These are phyloP conservation scores for Phialophora verrucosa DNA, from an alignment of 2,329 filamentous ascomycete species.

Conservation along the genomic window DNA sequence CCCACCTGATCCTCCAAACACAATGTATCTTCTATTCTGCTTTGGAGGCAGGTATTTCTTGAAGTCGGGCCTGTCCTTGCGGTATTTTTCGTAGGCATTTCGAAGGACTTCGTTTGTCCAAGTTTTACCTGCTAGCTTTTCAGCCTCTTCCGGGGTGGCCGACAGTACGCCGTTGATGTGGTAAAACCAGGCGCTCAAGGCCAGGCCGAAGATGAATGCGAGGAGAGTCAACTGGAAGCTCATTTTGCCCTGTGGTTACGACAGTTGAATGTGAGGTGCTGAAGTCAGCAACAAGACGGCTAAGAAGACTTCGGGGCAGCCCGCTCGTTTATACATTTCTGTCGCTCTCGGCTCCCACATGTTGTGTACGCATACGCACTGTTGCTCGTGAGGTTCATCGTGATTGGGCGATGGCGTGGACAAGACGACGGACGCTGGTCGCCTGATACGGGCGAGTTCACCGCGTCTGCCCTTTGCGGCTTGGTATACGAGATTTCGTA, in stretches of 20 bases:
- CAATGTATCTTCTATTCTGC: constrained; percentile 47
- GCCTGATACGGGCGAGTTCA: neutral
- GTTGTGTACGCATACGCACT: neutral
- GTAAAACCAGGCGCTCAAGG: constrained; percentile 2
- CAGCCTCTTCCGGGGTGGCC: constrained; percentile 5
- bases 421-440: neutral
- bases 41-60: constrained; percentile 46
- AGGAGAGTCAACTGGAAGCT: neutral
- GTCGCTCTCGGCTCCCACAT: neutral
- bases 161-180: constrained; percentile 16
- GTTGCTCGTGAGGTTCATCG: neutral
- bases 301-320: too few species aligned
- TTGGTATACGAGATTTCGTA: neutral
- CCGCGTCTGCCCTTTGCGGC: neutral
- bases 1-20: constrained; percentile 48
- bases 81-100: constrained; percentile 42
- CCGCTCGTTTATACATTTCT: neutral
- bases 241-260: neutral
- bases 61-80: constrained; percentile 44
- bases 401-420: neutral
- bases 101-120: constrained; percentile 47
- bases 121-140: constrained; percentile 15
- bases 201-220: neutral
- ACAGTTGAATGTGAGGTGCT: neutral
- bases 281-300: neutral